Percentiles rank a stretch among this genome's conserved stretches.
These are phyloP conservation scores for Grosmannia clavigera DNA, from an alignment of 2,329 filamentous ascomycete species.

Conservation along the genomic window DNA sequence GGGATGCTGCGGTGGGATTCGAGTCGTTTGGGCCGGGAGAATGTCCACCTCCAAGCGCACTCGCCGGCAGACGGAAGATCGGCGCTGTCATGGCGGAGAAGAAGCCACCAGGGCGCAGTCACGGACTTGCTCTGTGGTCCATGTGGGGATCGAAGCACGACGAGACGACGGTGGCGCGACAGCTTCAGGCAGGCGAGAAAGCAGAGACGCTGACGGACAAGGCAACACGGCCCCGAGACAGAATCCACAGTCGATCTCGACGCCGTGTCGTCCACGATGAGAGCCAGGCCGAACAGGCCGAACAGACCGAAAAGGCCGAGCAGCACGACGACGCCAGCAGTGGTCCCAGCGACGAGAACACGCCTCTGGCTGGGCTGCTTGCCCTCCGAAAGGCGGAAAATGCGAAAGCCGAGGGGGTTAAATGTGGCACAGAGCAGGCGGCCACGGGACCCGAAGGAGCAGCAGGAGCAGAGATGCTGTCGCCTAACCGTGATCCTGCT, in stretches of 20 bases:
- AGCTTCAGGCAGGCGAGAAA: slow-evolving; percentile 33
- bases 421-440: neutral
- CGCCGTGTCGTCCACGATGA: slow-evolving; percentile 5
- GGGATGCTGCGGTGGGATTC: slow-evolving; percentile 61
- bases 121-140: slow-evolving; percentile 73
- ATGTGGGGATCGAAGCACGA: slow-evolving; percentile 86
- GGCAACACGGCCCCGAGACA: slow-evolving; percentile 21
- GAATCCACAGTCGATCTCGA: slow-evolving; percentile 5
- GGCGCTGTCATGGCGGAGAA: slow-evolving; percentile 34
- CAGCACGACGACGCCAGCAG: neutral
- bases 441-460: too few species aligned
- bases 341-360: slow-evolving; percentile 15
- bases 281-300: neutral
- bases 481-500: slow-evolving; percentile 24
- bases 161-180: slow-evolving; percentile 53
- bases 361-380: slow-evolving; percentile 30
- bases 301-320: too few species aligned
- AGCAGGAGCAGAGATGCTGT: neutral
- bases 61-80: slow-evolving; percentile 56
- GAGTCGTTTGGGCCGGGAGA: slow-evolving; percentile 60
- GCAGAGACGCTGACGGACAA: slow-evolving; percentile 20
- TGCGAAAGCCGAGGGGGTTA: neutral
- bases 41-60: slow-evolving; percentile 67
- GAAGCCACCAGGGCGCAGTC: slow-evolving; percentile 43
- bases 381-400: slow-evolving; percentile 17